Percentiles rank a stretch among this genome's conserved stretches.
These are phyloP conservation scores for Alternaria sp. DNA, from an alignment of 2,329 filamentous ascomycete genomes.

Conservation along the genomic window DNA sequence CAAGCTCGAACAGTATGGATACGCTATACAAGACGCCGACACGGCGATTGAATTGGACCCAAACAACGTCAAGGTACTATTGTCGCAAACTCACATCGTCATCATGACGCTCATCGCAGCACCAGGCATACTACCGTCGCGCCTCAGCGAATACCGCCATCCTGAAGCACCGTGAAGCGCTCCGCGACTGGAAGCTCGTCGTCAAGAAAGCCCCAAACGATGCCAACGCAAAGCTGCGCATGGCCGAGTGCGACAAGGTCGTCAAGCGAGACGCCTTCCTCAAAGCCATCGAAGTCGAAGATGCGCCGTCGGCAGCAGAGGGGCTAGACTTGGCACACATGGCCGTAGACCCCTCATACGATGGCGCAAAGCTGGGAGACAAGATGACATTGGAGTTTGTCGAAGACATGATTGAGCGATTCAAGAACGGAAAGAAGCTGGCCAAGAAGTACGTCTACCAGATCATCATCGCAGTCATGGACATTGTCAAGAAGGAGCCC, in stretches of 20 bases:
- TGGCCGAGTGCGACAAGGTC: slow-evolving; percentile 92
- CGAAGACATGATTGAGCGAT: slow-evolving; percentile 94
- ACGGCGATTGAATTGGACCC: slow-evolving; percentile 91
- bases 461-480: slow-evolving; percentile 87
- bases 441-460: slow-evolving; percentile 97
- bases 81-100: neutral
- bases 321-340: slow-evolving; percentile 89
- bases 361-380: slow-evolving; percentile 77
- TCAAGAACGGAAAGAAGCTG: slow-evolving; percentile 87
- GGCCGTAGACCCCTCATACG: slow-evolving; percentile 80
- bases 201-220: slow-evolving; percentile 86
- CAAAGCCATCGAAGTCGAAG: slow-evolving; percentile 90
- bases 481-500: slow-evolving; percentile 87
- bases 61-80: slow-evolving; percentile 80
- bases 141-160: slow-evolving; percentile 92
- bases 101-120: slow-evolving; percentile 8
- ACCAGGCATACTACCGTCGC: slow-evolving; percentile 89
- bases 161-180: slow-evolving; percentile 82
- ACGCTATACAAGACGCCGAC: slow-evolving; percentile 87
- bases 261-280: slow-evolving; percentile 92
- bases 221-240: slow-evolving; percentile 87
- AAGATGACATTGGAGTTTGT: slow-evolving; percentile 97
- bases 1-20: slow-evolving; percentile 93
- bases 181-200: slow-evolving; percentile 91
- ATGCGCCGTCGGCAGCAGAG: slow-evolving; percentile 90